Percentiles rank a stretch among this genome's conserved stretches.
Conservation (phyloP, 1,284 basidiomycete genomes). For the Moesziomyces sp. region DNA sequence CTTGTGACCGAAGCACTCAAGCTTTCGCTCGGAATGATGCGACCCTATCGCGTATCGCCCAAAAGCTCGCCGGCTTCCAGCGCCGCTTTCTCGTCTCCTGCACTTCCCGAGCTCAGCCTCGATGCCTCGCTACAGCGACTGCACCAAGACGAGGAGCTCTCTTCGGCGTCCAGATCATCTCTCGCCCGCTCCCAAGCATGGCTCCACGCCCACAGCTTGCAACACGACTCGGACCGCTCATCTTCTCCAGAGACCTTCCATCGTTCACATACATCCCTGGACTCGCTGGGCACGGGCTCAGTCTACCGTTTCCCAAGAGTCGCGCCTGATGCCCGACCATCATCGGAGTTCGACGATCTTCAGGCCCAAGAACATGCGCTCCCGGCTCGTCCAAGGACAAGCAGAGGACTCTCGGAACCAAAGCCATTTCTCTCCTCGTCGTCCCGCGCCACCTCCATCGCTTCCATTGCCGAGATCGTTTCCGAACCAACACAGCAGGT, state of each 20-base stretch:
- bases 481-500: neutral
- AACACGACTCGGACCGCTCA: neutral
- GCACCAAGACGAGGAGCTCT: conserved; percentile 21
- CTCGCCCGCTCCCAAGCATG: conserved; percentile 6
- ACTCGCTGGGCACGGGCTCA: neutral
- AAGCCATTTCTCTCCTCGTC: conserved; percentile 28
- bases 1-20: no score
- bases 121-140: conserved; percentile 29
- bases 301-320: conserved; percentile 15
- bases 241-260: neutral
- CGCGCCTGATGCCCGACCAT: neutral
- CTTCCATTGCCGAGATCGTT: conserved; percentile 13
- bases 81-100: conserved; percentile 26
- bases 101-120: conserved; percentile 29
- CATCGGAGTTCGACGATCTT: neutral
- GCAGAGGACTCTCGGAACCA: conserved; percentile 14
- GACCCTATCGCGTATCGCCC: neutral
- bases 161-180: conserved; percentile 13
- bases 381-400: conserved; percentile 22
- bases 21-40: conserved; percentile 3
- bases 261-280: neutral
- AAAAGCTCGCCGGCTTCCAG: conserved; percentile 6
- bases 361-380: neutral
- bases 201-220: neutral
- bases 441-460: conserved; percentile 17